Percentiles rank a stretch among this genome's conserved stretches.
phyloP scores from a whole-genome alignment of 805 yeast genomes.

The Starmerella floricola region DNA sequence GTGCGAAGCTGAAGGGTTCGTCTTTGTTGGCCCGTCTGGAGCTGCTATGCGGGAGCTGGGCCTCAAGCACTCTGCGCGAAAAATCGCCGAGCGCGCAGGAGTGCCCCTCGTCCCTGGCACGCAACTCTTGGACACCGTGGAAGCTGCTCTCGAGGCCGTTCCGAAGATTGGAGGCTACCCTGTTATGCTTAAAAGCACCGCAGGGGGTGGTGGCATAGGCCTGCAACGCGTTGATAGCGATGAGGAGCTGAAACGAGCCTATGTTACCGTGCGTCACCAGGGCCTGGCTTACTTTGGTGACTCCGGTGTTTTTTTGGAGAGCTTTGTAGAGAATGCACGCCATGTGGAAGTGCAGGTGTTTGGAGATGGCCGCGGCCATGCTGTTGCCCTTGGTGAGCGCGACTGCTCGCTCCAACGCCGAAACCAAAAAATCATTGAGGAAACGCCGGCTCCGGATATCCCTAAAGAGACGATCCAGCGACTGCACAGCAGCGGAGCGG shows the following conservation, averaged over 20 bases:
- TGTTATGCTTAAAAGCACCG: conserved; percentile 92
- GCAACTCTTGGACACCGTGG: conserved; percentile 56
- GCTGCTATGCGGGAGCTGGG: conserved; percentile 86
- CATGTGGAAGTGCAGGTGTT: conserved; percentile 95
- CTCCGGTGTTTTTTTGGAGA: conserved; percentile 86
- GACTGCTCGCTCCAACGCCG: conserved; percentile 96
- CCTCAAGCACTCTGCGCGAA: conserved; percentile 92
- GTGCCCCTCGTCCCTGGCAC: conserved; percentile 98
- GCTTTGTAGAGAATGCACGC: conserved; percentile 88
- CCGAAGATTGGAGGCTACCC: conserved; percentile 59
- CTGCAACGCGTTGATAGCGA: conserved; percentile 81
- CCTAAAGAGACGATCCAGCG: conserved; percentile 63
- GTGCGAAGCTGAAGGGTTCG: conserved; percentile 69
- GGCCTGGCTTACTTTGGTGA: conserved; percentile 90
- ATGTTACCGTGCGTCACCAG: conserved; percentile 84
- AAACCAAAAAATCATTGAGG: conserved; percentile 92
- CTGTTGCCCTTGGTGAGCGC: conserved; percentile 91
- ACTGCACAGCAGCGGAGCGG: conserved; percentile 77
- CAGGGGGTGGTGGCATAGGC: conserved; percentile 99
- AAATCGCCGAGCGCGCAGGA: conserved; percentile 77
- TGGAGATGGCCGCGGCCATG: conserved; percentile 90
- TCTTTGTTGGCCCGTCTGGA: conserved; percentile 94
- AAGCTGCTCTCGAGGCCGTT: conserved; percentile 68
- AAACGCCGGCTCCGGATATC: conserved; percentile 92
- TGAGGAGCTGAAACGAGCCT: conserved; percentile 70